Evolutionary conservation across 73 alveolate species (phyloP), one percentile per base, ranked within the genome.

Genomic region (Stentor coeruleus): DNA sequence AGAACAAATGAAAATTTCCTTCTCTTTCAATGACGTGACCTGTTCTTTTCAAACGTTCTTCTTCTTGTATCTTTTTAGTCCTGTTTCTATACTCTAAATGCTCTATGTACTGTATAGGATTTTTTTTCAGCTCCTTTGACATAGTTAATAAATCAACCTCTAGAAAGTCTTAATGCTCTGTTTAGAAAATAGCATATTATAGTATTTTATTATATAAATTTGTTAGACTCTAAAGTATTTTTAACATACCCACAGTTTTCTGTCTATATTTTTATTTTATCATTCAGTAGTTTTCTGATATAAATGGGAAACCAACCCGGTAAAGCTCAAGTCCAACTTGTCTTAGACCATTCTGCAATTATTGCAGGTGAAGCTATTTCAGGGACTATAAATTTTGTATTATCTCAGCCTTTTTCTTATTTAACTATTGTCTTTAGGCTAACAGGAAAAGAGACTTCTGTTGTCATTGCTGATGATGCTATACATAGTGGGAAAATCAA

Each of bases 21-120:
- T 66, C 79, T 66, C 79, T 20, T 2, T 66, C 33, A 14, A 66
- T 66, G n/a, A 26, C 11, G 14, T 66, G 79, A 20, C 37, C 79
- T 14, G 26, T 37, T 20, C n/a, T 66, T 66, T 66, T 66, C 2
- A 20, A 28, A 37, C 33, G 42, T 1, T 31, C 37, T 66, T 20
- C 20, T 66, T 66, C 79, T 66, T 31, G n/a, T 66, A 66, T 1
- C 39, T 66, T 66, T 66, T 31, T 66, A 11, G 37, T 31, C 39
- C 37, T 20, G 79, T 66, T 66, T 20, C 37, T 37, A 66, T 66
- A 31, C 39, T 66, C 40, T 0, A 66, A 40, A 1, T 66, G 79
- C 79, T 66, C 79, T 14, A 66, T 20, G 37, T 66, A 66, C 2
- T 66, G 36, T 37, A 26, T 15, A 20, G n/a, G 79, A 33, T 66